Percentiles rank a stretch among this genome's conserved stretches.
phyloP scores from a whole-genome alignment of 2,329 filamentous ascomycete genomes.

The Capronia americana region DNA sequence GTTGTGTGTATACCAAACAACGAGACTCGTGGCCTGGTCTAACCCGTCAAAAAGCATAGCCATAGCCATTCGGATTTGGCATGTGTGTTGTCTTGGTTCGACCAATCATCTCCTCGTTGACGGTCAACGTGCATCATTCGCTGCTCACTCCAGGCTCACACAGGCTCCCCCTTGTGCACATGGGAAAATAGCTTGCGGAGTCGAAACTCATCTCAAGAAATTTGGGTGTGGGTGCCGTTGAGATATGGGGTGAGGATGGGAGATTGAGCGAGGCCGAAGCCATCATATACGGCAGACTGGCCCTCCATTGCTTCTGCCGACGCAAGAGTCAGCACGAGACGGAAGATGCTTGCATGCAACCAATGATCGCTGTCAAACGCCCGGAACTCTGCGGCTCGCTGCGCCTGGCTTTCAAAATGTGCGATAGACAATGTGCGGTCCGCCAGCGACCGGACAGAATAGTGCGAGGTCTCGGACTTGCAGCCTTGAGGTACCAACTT shows the following conservation, averaged over 20 bases:
- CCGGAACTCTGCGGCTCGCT: conserved; percentile 19
- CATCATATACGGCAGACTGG: neutral
- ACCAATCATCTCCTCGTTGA: conserved; percentile 15
- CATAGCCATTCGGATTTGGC: neutral
- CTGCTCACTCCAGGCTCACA: conserved; percentile 13
- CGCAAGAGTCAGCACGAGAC: conserved; percentile 19
- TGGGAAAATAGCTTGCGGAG: neutral
- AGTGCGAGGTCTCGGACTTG: neutral
- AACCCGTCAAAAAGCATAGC: neutral
- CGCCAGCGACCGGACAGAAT: neutral
- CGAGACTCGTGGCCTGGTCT: conserved; percentile 14
- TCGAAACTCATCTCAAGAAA: neutral
- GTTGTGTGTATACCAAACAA: conserved; percentile 24
- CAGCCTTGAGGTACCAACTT: neutral
- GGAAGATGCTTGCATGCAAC: conserved; percentile 3
- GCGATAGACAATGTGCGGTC: conserved; percentile 15
- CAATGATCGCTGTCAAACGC: conserved; percentile 13
- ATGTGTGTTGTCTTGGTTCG: conserved; percentile 13
- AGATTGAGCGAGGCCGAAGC: neutral
- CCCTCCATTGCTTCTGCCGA: conserved; percentile 17
- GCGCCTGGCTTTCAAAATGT: conserved; percentile 9
- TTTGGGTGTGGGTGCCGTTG: neutral
- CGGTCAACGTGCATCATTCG: conserved; percentile 17
- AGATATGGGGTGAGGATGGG: neutral
- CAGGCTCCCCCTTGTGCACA: neutral